phyloP scores from a whole-genome alignment of 345 rosid species.

The Melaleuca quinquenervia region DNA sequence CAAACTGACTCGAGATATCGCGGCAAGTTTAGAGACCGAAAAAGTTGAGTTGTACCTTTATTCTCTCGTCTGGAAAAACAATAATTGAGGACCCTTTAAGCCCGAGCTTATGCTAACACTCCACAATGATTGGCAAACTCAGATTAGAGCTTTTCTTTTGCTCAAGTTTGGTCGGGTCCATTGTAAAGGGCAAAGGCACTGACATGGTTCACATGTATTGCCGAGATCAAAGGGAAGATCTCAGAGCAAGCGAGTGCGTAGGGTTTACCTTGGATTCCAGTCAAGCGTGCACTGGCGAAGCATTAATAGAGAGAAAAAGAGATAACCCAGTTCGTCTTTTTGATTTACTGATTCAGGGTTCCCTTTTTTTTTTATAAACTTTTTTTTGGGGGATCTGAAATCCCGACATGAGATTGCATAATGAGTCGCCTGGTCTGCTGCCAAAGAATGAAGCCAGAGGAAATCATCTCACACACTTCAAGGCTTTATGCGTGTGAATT shows the following conservation, averaged over 20 bases:
- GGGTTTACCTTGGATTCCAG: background rate
- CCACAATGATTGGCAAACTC: background rate
- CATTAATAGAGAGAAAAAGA: background rate
- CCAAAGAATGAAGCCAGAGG: background rate
- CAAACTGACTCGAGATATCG: background rate
- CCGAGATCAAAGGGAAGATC: background rate
- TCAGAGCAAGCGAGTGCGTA: background rate
- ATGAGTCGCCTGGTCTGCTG: background rate
- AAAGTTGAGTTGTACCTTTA: background rate
- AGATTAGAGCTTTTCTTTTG: background rate
- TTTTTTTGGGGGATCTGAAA: no score
- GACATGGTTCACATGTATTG: background rate
- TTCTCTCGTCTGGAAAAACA: background rate
- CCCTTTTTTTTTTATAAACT: no score
- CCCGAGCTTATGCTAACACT: background rate
- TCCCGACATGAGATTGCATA: background rate
- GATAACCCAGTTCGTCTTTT: background rate
- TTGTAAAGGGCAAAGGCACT: background rate
- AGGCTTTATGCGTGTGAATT: background rate
- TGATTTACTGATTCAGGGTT: background rate
- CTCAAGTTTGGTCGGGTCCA: background rate
- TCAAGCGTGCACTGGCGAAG: background rate
- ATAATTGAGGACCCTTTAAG: background rate
- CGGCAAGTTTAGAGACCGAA: background rate
- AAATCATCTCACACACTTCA: background rate